Conservation (phyloP, 2,329 filamentous ascomycete species). For the Talaromyces sp. region DNA sequence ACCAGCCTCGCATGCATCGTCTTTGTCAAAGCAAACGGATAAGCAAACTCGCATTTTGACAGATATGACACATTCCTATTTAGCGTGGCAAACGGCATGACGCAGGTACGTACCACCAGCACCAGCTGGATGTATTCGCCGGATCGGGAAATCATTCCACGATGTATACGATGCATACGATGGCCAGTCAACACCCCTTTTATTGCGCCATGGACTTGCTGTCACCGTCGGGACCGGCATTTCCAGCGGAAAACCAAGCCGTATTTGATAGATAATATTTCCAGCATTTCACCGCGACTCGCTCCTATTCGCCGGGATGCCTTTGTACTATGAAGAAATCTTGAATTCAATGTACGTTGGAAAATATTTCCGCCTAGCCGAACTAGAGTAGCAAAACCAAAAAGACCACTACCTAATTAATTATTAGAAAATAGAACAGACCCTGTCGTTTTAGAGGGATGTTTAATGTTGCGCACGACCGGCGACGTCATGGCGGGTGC, state of each 20-base stretch:
- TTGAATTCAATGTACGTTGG: neutral
- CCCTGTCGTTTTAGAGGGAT: too few relatives aligned
- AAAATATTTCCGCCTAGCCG: neutral
- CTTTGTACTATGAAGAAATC: neutral
- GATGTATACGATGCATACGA: neutral
- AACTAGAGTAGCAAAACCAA: neutral
- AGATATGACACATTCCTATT: neutral
- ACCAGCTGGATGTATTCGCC: neutral
- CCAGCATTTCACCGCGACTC: neutral
- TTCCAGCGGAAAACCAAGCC: neutral
- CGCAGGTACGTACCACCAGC: neutral
- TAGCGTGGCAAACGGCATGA: conserved; percentile 1
- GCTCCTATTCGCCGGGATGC: neutral
- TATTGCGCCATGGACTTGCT: neutral
- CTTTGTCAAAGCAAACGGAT: neutral
- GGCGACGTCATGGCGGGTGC: neutral
- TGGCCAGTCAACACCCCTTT: neutral
- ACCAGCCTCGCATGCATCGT: neutral
- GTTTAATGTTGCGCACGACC: neutral
- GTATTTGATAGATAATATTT: neutral
- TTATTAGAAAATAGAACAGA: neutral
- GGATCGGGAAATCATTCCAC: neutral
- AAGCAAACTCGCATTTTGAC: neutral
- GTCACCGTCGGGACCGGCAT: neutral
- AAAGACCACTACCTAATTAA: neutral